Evolutionary conservation across 2,329 filamentous ascomycete species (phyloP).

Genomic region (Sporothrix inflata): DNA sequence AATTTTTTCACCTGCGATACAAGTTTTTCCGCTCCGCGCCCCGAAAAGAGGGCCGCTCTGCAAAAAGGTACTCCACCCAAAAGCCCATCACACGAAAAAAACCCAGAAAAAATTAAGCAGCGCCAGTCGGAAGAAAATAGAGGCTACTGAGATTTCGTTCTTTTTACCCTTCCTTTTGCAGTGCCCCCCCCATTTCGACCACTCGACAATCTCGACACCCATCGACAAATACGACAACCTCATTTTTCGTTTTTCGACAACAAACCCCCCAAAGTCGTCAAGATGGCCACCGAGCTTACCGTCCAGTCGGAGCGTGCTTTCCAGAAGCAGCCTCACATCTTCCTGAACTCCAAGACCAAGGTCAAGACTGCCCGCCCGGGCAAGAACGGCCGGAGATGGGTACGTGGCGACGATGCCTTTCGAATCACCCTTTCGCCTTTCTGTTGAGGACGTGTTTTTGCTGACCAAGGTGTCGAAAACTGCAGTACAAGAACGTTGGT

Average conservation of each 20-base stretch:
- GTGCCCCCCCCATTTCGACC: conserved; percentile 19
- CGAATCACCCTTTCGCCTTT: not conserved
- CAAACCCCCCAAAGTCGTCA: conserved; percentile 31
- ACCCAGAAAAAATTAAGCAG: conserved; percentile 24
- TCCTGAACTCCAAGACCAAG: conserved; percentile 96
- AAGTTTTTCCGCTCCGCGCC: conserved; percentile 29
- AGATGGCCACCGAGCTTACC: conserved; percentile 97
- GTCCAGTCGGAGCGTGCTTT: conserved; percentile 99
- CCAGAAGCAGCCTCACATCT: conserved; percentile 99
- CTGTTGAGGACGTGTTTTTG: not conserved
- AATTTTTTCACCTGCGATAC: conserved; percentile 27
- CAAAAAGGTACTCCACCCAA: conserved; percentile 30
- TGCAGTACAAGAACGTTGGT: conserved; percentile 95
- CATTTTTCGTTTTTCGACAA: conserved; percentile 20
- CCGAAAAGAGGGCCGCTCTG: conserved; percentile 21
- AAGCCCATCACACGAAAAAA: conserved; percentile 35
- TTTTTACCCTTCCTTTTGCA: conserved; percentile 12
- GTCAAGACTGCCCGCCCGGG: conserved; percentile 80
- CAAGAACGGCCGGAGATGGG: conserved; percentile 84
- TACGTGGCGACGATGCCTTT: conserved; percentile 27
- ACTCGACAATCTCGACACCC: conserved; percentile 26
- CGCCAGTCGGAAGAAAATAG: conserved; percentile 28
- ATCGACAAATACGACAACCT: conserved; percentile 25
- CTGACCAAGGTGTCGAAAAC: conserved; percentile 19
- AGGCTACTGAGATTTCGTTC: conserved; percentile 28